Base-by-base conservation (phyloP, 345 rosid species). In the Laguncularia racemosa region DNA sequence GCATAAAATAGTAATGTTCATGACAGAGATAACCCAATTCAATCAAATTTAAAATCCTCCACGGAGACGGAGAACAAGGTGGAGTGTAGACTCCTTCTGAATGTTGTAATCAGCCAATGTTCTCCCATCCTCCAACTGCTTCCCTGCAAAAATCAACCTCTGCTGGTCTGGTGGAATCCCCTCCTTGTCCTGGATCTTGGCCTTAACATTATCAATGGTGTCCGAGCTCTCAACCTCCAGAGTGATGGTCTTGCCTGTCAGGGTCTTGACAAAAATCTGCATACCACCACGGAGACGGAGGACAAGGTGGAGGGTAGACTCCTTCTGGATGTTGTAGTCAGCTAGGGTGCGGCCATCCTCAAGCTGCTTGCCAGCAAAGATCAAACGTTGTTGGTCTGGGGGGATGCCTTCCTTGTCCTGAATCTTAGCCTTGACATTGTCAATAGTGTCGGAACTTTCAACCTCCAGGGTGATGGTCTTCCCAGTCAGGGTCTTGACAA, bases 381-480 rank as follows among this genome's bases (percentile, higher is more conserved):
- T 76, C 17, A 76, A 16, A 1, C 81, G 33, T 57, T 76, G 81
- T 67, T 76, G 81, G 66, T 76, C 81, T 3, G 81, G 81, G 0
- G 81, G 81, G 13, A 76, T 76, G 0, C 81, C 81, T 1, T 76
- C 81, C 12, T 76, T 76, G n/a, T 76, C 81, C 1, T 76, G 81
- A 48, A 76, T 76, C 11, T 76, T 76, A 1, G 81, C 74, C 16
- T 76, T 76, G 0, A 76, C 78, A 44, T 76, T 76, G 58, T 76
- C 81, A 0, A 76, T 73, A 16, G 81, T 76, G 61, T 76, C 81
- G 0, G 74, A 68, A 20, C 75, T 69, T 50, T 76, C 81, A 9
- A 76, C 81, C 28, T 76, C 81, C 0, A 76, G 11, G 1, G 81
- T 76, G 3, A 77, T 77, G 0, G 81, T 77, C 63, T 77, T 77